Evolutionary conservation across 164 flowering plant species (phyloP).

Genomic region (Nymphaea colorata): DNA sequence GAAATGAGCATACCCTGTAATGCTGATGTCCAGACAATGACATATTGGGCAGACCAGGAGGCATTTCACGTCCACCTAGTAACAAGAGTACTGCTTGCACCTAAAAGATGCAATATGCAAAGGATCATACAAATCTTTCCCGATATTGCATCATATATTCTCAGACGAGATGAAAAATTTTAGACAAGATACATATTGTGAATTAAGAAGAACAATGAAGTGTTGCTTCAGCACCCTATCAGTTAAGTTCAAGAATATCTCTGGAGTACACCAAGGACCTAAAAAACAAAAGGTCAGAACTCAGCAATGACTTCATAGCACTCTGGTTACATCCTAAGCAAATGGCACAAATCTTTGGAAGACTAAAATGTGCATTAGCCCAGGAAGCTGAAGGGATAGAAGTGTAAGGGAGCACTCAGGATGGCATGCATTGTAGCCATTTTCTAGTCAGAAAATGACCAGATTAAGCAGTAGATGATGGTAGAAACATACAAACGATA

Average conservation of each 20-base stretch:
- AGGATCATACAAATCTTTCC: neutral
- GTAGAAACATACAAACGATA: too few species aligned
- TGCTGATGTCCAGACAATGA: conserved; percentile 3
- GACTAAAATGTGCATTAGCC: neutral
- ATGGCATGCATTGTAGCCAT: too few species aligned
- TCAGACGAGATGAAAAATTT: neutral
- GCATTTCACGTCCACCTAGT: conserved; percentile 13
- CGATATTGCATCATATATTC: too few species aligned
- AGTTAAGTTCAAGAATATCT: neutral
- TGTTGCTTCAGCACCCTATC: neutral
- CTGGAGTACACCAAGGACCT: neutral
- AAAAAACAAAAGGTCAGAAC: too few species aligned
- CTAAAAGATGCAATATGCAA: conserved; percentile 5
- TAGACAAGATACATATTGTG: neutral
- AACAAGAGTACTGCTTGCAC: conserved; percentile 15
- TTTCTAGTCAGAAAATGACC: too few species aligned
- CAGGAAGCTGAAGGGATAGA: too few species aligned
- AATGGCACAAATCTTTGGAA: neutral
- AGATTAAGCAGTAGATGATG: too few species aligned
- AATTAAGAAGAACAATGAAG: neutral
- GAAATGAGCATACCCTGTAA: conserved; percentile 2
- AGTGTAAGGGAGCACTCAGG: too few species aligned
- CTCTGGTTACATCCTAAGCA: too few species aligned
- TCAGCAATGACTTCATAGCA: too few species aligned
- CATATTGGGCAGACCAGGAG: conserved; percentile 5